Percentiles rank a stretch among this genome's conserved stretches.
phyloP scores from a whole-genome alignment of 2,329 filamentous ascomycete genomes.

The Epichloe typhina region DNA sequence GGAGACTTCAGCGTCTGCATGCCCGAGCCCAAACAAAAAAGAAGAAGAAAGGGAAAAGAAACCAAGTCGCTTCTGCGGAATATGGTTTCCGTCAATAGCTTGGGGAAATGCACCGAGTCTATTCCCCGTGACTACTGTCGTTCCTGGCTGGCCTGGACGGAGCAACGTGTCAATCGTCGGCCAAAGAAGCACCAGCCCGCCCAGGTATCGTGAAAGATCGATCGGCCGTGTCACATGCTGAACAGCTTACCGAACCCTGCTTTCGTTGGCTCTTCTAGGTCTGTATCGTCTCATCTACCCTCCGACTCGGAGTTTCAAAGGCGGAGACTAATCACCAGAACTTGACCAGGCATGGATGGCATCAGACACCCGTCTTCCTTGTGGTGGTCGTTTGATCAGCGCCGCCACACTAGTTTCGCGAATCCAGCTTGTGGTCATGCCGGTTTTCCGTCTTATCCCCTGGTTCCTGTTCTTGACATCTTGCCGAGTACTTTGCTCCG shows the following conservation, averaged over 20 bases:
- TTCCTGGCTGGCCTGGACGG: too few species aligned
- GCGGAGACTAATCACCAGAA: too few species aligned
- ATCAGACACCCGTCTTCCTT: neutral
- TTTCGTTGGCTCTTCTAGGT: neutral
- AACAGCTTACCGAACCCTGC: neutral
- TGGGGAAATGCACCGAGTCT: too few species aligned
- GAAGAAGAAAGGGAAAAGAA: too few species aligned
- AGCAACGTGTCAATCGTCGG: too few species aligned
- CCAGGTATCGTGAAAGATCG: neutral
- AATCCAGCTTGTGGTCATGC: conserved; percentile 12
- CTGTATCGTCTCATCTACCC: neutral
- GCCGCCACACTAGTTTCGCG: conserved; percentile 1
- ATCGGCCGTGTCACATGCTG: neutral
- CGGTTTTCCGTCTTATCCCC: conserved; percentile 19
- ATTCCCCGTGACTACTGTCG: too few species aligned
- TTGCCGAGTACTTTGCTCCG: conserved; percentile 17
- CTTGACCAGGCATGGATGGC: neutral
- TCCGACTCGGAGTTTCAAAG: too few species aligned
- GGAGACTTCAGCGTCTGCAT: too few species aligned
- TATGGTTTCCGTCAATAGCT: too few species aligned
- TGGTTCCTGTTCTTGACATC: conserved; percentile 23
- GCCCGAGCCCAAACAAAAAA: too few species aligned
- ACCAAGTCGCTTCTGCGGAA: too few species aligned
- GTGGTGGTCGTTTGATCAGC: neutral
- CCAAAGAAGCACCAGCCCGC: neutral